Evolutionary conservation across 169 alveolate genomes (phyloP).

Genomic region (Eimeria zaria): DNA sequence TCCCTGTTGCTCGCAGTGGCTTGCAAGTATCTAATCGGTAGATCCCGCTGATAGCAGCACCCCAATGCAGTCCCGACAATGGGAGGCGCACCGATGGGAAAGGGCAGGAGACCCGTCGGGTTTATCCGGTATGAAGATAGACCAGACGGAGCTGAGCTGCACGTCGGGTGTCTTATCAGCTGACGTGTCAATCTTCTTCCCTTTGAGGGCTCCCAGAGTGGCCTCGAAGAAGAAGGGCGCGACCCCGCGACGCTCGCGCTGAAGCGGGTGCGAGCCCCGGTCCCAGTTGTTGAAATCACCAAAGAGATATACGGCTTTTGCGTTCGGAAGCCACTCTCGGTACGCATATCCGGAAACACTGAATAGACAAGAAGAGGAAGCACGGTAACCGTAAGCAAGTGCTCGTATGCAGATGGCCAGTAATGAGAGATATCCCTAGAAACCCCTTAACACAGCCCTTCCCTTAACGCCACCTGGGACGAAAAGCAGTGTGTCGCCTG

Average conservation of each 20-base stretch:
- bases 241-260: conserved; percentile 76
- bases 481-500: neutral
- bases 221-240: conserved; percentile 74
- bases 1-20: neutral
- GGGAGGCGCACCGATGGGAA: conserved; percentile 62
- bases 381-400: neutral
- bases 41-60: neutral
- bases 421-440: neutral
- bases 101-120: conserved; percentile 79
- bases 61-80: neutral
- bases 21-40: neutral
- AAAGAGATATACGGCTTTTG: conserved; percentile 87
- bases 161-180: neutral
- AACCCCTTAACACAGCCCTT: neutral
- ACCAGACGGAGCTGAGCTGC: conserved; percentile 72
- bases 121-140: conserved; percentile 57
- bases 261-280: conserved; percentile 86
- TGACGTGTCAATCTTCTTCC: neutral
- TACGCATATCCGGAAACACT: conserved; percentile 76
- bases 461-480: neutral
- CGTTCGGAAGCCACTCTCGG: conserved; percentile 89
- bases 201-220: conserved; percentile 32
- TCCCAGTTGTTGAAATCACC: conserved; percentile 91
- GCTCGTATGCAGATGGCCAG: neutral
- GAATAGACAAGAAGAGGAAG: neutral